phyloP scores from a whole-genome alignment of 2,329 filamentous ascomycete species.

The Claviceps sp. region DNA sequence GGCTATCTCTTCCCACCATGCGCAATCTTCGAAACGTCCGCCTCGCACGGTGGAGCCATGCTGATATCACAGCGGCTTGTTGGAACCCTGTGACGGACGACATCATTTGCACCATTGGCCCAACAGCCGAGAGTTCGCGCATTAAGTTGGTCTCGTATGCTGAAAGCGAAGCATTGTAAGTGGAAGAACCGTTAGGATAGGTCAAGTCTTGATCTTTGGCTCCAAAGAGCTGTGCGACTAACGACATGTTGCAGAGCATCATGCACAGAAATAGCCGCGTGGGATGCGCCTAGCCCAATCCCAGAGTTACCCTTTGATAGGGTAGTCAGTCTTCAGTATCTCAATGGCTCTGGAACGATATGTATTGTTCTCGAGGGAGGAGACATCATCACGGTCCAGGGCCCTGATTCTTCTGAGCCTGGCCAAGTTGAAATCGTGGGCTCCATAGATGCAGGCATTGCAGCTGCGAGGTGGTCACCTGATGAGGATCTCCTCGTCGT shows the following conservation, averaged over 20 bases:
- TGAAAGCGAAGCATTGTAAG: conserved; percentile 23
- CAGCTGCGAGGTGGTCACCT: conserved; percentile 82
- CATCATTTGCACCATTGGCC: conserved; percentile 74
- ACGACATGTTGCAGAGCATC: conserved; percentile 8
- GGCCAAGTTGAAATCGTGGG: conserved; percentile 89
- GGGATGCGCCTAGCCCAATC: conserved; percentile 74
- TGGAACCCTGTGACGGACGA: conserved; percentile 76
- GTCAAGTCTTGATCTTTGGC: neutral
- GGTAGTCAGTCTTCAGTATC: conserved; percentile 70
- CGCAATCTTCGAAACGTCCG: conserved; percentile 74
- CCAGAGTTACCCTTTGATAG: conserved; percentile 64
- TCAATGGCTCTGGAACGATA: conserved; percentile 63
- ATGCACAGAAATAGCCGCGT: conserved; percentile 51
- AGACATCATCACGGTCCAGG: conserved; percentile 76
- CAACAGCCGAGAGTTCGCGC: conserved; percentile 51
- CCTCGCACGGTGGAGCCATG: conserved; percentile 50
- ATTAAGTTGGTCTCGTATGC: conserved; percentile 56
- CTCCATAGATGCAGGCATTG: conserved; percentile 83
- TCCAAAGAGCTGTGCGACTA: neutral
- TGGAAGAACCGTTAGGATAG: neutral
- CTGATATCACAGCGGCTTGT: conserved; percentile 59
- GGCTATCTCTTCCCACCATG: conserved; percentile 38
- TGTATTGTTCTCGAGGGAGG: conserved; percentile 81
- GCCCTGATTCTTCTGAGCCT: conserved; percentile 34
- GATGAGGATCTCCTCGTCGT: conserved; percentile 86